Evolutionary conservation across 805 yeast species (phyloP), one percentile per base, ranked within the genome.

Genomic region (Barnettozyma siamensis): DNA sequence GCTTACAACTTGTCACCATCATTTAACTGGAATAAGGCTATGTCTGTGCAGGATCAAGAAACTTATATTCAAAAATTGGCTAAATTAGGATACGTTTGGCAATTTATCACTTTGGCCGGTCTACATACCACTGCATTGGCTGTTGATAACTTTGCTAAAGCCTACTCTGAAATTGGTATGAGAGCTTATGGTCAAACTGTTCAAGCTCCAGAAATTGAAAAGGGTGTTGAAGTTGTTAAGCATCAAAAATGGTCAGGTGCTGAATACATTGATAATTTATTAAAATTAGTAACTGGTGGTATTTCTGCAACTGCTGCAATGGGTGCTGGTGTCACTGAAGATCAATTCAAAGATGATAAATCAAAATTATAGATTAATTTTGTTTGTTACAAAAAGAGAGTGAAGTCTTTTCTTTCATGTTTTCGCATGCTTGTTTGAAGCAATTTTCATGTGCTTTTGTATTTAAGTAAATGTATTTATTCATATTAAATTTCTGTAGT

Each of bases 191-290:
- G 96, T 43, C 83, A 80, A 62, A 71, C 71, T 50, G 82, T 91
- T 46, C 98, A 91, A 70, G 77, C 80, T 48, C 83, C 80, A 46
- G 98, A 91, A 72, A 85, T 89, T 63, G 87, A 82, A 56, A 72
- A 72, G 45, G 89, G 87, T 50, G 96, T 89, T 51, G 98, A 91
- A 66, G 95, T 91, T 45, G 94, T 91, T 49, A 91, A 88, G 74
- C 98, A 91, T 67, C 98, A 91, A 68, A 88, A 89, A 66, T 91
- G 98, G 98, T 88, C 96, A 33, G 98, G 98, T 62, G 98, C 98
- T 24, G 95, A 87, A 67, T 89, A 88, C 71, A 83, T 91, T 59
- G 98, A 91, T 66, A 82, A 87, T 45, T 72, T 91, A 59, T 79
- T 91, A 64, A 88, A 83, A 66, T 72, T 88, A 66, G 93, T 88